Evolutionary conservation across 2,329 filamentous ascomycete species (phyloP).

Genomic region (Neonectria magnoliae): DNA sequence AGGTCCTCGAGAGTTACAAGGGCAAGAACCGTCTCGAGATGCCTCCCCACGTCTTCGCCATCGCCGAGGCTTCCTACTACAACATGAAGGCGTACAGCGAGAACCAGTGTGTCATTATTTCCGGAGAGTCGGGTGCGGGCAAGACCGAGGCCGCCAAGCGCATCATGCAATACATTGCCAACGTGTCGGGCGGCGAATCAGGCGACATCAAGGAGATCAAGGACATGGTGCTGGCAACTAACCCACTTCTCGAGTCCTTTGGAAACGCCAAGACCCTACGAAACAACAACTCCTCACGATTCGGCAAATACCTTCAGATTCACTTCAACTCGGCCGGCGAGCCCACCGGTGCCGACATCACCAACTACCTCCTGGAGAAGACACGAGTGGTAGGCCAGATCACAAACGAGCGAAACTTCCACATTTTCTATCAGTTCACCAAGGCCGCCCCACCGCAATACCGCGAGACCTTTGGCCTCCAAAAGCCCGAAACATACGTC

Average conservation of each 20-base stretch:
- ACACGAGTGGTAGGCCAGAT: conserved; percentile 95
- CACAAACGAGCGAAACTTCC: conserved; percentile 94
- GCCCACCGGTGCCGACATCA: conserved; percentile 95
- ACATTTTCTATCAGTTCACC: conserved; percentile 99
- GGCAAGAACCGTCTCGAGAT: conserved; percentile 97
- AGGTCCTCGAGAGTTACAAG: conserved; percentile 91
- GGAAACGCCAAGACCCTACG: conserved; percentile 97
- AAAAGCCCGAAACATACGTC: conserved; percentile 89
- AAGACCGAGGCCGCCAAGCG: conserved; percentile 99
- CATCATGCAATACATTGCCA: conserved; percentile 99
- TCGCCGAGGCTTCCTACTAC: conserved; percentile 96
- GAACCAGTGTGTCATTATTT: conserved; percentile 99
- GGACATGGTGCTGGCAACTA: conserved; percentile 99
- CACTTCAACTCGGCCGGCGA: conserved; percentile 94
- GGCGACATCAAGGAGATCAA: conserved; percentile 96
- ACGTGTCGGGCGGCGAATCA: conserved; percentile 85
- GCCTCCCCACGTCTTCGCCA: conserved; percentile 95
- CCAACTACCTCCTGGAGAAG: conserved; percentile 97
- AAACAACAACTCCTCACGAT: conserved; percentile 98
- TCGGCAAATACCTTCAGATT: conserved; percentile 97
- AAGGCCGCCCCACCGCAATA: conserved; percentile 92
- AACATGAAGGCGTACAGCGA: conserved; percentile 99
- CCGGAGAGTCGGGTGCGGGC: conserved; percentile 95
- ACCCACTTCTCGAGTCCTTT: conserved; percentile 95
- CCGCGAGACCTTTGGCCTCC: conserved; percentile 87